phyloP scores from a whole-genome alignment of 495 filamentous ascomycete genomes.

The Lineolata rhizophorae region DNA sequence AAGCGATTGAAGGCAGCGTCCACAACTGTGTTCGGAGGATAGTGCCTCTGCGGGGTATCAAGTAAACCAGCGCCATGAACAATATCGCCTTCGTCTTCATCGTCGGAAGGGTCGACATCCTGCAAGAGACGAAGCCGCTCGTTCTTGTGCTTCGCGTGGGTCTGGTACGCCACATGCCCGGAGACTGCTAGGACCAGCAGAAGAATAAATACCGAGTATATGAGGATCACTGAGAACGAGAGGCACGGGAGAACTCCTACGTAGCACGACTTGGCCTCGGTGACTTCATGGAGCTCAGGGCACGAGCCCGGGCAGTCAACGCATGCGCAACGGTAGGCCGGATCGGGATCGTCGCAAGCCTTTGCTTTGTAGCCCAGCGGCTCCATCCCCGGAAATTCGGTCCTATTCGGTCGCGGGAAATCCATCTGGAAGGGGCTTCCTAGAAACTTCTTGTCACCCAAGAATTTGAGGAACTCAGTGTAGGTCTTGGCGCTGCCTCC shows the following conservation, averaged over 20 bases:
- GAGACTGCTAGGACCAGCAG: constrained; percentile 41
- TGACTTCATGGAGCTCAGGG: constrained; percentile 51
- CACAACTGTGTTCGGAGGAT: constrained; percentile 54
- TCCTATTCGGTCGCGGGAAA: constrained; percentile 39
- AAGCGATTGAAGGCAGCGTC: constrained; percentile 65
- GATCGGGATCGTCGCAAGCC: constrained; percentile 71
- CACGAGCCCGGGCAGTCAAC: constrained; percentile 78
- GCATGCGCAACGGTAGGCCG: constrained; percentile 72
- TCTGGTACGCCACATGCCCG: constrained; percentile 52
- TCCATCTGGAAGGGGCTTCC: constrained; percentile 97
- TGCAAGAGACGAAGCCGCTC: constrained; percentile 72
- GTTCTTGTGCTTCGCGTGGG: constrained; percentile 46
- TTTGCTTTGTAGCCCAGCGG: constrained; percentile 45
- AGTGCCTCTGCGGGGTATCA: constrained; percentile 49
- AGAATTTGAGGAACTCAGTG: constrained; percentile 59
- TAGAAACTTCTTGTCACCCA: constrained; percentile 72
- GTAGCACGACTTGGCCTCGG: constrained; percentile 43
- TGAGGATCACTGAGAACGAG: constrained; percentile 73
- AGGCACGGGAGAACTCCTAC: constrained; percentile 76
- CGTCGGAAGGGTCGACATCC: constrained; percentile 62
- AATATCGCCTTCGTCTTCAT: constrained; percentile 73
- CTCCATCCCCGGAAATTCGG: constrained; percentile 39
- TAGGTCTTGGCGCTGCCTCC: constrained; percentile 90
- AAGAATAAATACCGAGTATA: constrained; percentile 54
- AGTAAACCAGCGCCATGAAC: constrained; percentile 45